Conservation (phyloP, 169 alveolate species). For the Plasmodium coatneyi region DNA sequence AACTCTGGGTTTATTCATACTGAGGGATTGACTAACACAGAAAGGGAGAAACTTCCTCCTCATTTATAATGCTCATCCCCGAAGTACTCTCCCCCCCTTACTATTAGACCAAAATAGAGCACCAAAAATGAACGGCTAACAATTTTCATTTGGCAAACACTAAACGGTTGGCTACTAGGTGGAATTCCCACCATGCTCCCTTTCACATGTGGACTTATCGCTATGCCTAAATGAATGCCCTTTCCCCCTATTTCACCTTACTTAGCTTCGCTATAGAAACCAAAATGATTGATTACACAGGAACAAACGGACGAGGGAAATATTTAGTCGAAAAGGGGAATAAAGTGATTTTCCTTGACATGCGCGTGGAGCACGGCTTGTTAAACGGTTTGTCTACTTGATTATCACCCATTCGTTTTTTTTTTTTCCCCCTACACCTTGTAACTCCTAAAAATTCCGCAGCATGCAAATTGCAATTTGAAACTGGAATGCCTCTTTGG, state of each 20-base stretch:
- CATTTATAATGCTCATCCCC: too few relatives aligned
- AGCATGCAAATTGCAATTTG: neutral
- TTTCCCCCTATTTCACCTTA: neutral
- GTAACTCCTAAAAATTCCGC: neutral
- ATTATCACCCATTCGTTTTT: neutral
- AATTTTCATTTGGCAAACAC: neutral
- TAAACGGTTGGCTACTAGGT: neutral
- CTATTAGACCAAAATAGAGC: neutral
- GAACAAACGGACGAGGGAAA: neutral
- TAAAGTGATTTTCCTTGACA: neutral
- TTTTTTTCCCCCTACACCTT: neutral
- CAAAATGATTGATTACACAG: neutral
- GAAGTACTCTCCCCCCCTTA: neutral
- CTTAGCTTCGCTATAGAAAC: neutral
- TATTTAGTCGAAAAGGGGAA: too few relatives aligned
- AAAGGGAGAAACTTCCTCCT: neutral
- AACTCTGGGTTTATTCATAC: neutral
- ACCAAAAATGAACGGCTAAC: neutral
- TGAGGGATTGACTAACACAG: neutral
- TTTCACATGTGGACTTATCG: neutral
- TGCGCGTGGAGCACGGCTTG: neutral
- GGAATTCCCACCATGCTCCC: neutral
- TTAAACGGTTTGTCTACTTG: neutral
- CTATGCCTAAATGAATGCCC: neutral
- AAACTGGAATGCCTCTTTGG: neutral